Conservation (phyloP, 306 rosid genomes). For the Casuarina glauca region DNA sequence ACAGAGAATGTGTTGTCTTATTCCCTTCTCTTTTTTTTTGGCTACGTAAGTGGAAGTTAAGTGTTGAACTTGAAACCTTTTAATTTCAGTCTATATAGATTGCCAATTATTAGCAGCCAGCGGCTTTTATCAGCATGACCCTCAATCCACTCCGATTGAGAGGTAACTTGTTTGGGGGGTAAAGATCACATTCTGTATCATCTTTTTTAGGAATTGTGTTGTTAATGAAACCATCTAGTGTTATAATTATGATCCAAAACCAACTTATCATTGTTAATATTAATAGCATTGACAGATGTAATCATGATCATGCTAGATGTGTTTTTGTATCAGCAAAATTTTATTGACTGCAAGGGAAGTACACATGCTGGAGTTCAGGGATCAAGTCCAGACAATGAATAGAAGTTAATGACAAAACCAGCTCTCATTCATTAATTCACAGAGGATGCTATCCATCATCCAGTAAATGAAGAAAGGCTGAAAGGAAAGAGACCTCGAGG, state of each 20-base stretch:
- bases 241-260: no score
- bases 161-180: no score
- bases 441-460: constrained; percentile 17
- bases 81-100: no score
- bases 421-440: background rate
- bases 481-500: constrained; percentile 2
- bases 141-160: background rate
- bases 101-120: background rate
- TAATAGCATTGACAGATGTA: no score
- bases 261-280: no score
- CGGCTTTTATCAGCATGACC: background rate
- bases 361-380: background rate
- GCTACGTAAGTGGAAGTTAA: background rate
- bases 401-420: background rate
- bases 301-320: background rate
- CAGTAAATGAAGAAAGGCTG: constrained; percentile 19
- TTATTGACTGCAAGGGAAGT: background rate
- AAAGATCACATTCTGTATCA: no score
- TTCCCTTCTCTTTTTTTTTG: no score
- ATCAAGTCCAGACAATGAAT: constrained; percentile 5
- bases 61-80: background rate
- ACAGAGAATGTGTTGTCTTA: no score
- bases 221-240: no score
- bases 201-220: no score
- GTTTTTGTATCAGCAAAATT: background rate